Evolutionary conservation across 2,329 filamentous ascomycete species (phyloP).

Genomic region (Botrytis tulipae): DNA sequence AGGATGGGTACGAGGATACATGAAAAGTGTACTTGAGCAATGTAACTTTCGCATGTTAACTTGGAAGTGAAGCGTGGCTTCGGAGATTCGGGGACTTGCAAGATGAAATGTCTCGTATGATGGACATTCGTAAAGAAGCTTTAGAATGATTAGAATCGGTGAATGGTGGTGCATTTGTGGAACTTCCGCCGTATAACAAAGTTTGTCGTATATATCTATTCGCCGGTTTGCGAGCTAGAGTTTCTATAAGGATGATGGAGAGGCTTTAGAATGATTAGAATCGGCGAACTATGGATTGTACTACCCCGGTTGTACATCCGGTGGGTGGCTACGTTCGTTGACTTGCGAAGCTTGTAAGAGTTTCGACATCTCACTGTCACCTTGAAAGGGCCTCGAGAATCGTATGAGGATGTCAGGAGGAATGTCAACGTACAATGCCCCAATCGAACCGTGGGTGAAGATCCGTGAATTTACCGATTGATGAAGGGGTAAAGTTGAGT

Average conservation of each 20-base stretch:
- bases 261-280: background rate
- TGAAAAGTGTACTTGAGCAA: constrained; percentile 2
- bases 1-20: background rate
- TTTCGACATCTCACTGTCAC: background rate
- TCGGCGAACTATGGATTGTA: background rate
- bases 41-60: constrained; percentile 6
- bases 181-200: background rate
- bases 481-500: constrained; percentile 10
- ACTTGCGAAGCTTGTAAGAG: background rate
- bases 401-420: background rate
- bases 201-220: background rate
- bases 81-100: constrained; percentile 20
- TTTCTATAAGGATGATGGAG: background rate
- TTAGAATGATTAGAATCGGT: constrained; percentile 15
- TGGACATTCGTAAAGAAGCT: background rate
- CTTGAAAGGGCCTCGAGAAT: background rate
- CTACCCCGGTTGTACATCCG: background rate
- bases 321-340: background rate
- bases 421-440: background rate
- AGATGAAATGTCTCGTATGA: background rate
- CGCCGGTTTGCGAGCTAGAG: background rate
- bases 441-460: no score
- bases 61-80: constrained; percentile 16
- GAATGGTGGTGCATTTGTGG: background rate
- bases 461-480: background rate